Conservation (phyloP, 2,329 filamentous ascomycete genomes). For the Sarocladium strictum region DNA sequence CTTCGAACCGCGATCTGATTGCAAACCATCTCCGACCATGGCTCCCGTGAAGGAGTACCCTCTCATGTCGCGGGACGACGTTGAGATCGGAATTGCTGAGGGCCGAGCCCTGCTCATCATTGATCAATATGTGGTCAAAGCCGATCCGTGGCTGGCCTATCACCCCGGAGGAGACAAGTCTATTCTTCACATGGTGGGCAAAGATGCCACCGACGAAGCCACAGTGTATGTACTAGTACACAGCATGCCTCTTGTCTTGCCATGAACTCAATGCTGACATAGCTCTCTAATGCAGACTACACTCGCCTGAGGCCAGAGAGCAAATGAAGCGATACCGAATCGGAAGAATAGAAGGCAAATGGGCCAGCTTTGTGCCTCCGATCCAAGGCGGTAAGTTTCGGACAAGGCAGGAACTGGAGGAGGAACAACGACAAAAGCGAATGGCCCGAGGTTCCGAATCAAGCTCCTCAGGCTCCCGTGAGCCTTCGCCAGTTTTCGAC, state of each 20-base stretch:
- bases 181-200: constrained; percentile 64
- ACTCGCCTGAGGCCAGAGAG: constrained; percentile 69
- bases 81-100: constrained; percentile 74
- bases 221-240: constrained; percentile 74
- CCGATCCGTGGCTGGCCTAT: constrained; percentile 81
- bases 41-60: constrained; percentile 23
- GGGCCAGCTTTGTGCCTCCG: constrained; percentile 84
- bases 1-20: neutral
- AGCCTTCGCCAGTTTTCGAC: constrained; percentile 47
- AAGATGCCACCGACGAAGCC: constrained; percentile 43
- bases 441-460: constrained; percentile 21
- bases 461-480: constrained; percentile 47
- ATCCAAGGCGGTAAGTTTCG: constrained; percentile 79
- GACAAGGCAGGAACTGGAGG: constrained; percentile 15
- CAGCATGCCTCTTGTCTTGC: neutral
- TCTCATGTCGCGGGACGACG: constrained; percentile 29
- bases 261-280: neutral
- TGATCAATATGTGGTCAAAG: constrained; percentile 74
- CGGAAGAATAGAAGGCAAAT: constrained; percentile 71
- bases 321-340: constrained; percentile 69
- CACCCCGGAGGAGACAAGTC: constrained; percentile 91
- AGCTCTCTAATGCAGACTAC: constrained; percentile 53
- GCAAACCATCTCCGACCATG: neutral
- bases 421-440: constrained; percentile 24
- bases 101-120: constrained; percentile 77